Evolutionary conservation across 2,329 filamentous ascomycete species (phyloP).

Genomic region (Mollisiaceae sp.): DNA sequence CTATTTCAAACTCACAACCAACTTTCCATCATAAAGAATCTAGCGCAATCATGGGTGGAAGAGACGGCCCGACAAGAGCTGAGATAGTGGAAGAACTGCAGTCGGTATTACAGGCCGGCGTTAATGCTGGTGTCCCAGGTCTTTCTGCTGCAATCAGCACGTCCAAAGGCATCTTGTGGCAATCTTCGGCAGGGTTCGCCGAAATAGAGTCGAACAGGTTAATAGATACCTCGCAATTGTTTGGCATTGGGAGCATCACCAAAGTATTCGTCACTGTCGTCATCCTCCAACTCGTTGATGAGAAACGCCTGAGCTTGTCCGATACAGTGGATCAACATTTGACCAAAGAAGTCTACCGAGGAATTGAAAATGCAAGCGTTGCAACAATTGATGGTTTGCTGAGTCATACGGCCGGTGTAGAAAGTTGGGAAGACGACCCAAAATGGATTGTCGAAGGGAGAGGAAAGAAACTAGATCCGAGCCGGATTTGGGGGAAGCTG

Average conservation of each 20-base stretch:
- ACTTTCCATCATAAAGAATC: too few species aligned
- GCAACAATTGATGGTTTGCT: constrained; percentile 21
- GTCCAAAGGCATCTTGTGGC: constrained; percentile 24
- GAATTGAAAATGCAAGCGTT: constrained; percentile 18
- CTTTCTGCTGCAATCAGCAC: constrained; percentile 24
- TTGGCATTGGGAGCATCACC: constrained; percentile 31
- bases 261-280: constrained; percentile 28
- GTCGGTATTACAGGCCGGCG: constrained; percentile 12
- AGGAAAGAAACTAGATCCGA: constrained; percentile 17
- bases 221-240: constrained; percentile 9
- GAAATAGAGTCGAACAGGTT: not conserved
- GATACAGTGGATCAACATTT: constrained; percentile 15
- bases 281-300: constrained; percentile 27
- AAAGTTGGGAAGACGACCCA: constrained; percentile 29
- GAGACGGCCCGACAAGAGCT: not conserved
- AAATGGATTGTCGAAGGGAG: constrained; percentile 24
- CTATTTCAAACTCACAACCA: too few species aligned
- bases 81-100: constrained; percentile 2
- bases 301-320: constrained; percentile 16
- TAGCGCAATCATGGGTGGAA: not conserved
- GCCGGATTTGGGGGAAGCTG: constrained; percentile 22
- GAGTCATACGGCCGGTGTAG: constrained; percentile 24
- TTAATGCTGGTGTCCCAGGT: constrained; percentile 21
- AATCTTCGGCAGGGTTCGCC: constrained; percentile 10
- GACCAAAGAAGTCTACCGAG: constrained; percentile 4